Conservation (phyloP, 176 grass and related monocot species). For the barley (Hordeum vulgare) region DNA sequence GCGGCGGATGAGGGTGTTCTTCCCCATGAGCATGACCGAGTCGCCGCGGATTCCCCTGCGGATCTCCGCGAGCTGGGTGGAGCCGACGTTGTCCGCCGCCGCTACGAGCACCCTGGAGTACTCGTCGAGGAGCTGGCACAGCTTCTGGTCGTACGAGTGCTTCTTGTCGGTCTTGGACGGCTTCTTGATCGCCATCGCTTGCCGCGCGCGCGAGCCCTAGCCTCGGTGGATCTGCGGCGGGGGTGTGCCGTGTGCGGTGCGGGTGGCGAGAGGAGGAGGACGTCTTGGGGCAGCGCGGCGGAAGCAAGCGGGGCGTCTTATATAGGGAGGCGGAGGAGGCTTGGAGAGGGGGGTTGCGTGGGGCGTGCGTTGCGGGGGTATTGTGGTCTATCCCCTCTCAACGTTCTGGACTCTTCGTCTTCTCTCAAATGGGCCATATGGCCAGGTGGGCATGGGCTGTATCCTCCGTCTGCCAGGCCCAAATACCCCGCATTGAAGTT, state of each 20-base stretch:
- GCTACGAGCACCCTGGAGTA: slow-evolving; percentile 71
- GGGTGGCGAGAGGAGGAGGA: slow-evolving; percentile 2
- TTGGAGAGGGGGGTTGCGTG: not conserved
- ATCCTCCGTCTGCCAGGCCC: too few relatives aligned
- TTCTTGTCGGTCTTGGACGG: slow-evolving; percentile 67
- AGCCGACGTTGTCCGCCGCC: slow-evolving; percentile 76
- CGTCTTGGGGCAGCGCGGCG: slow-evolving; percentile 11
- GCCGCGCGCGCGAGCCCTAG: not conserved
- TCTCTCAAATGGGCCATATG: not conserved
- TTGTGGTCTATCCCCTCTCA: not conserved
- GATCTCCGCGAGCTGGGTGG: slow-evolving; percentile 68
- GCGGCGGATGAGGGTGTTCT: slow-evolving; percentile 79
- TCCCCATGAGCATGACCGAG: slow-evolving; percentile 75
- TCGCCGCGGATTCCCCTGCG: slow-evolving; percentile 63
- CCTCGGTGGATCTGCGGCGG: not conserved
- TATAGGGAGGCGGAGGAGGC: not conserved
- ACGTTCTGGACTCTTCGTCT: not conserved
- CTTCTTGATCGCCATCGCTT: slow-evolving; percentile 58
- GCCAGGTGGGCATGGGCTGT: not conserved
- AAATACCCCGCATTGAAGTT: too few relatives aligned
- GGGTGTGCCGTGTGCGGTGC: not conserved
- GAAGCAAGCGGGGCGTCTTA: slow-evolving; percentile 22
- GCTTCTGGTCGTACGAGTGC: slow-evolving; percentile 58
- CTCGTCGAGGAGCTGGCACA: slow-evolving; percentile 63
- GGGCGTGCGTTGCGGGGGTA: not conserved